These are phyloP conservation scores for Tylopilus plumbeoviolaceoides DNA, from an alignment of 768 basidiomycete genomes.

Conservation along the genomic window DNA sequence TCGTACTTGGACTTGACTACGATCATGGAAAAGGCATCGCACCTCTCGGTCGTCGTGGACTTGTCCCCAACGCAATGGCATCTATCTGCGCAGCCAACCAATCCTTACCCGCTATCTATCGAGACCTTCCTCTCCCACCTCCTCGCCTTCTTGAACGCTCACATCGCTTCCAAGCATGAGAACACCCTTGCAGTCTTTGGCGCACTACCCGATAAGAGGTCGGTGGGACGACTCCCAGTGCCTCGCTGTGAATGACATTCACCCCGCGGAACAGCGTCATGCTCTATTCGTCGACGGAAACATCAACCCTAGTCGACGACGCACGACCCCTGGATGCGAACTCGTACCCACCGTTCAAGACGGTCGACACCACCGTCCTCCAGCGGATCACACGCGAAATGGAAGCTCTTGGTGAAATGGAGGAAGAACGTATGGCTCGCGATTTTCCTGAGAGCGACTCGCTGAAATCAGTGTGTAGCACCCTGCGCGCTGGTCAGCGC, in stretches of 20 bases:
- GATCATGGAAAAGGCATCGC: conserved; percentile 47
- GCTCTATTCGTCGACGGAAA: conserved; percentile 69
- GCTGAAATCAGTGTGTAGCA: conserved; percentile 31
- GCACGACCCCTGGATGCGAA: conserved; percentile 59
- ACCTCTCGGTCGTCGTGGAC: conserved; percentile 83
- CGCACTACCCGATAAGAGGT: conserved; percentile 84
- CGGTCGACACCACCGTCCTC: conserved; percentile 66
- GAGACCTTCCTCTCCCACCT: conserved; percentile 77
- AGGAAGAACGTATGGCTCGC: conserved; percentile 40
- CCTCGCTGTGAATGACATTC: background rate
- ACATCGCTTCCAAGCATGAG: conserved; percentile 86
- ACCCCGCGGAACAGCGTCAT: conserved; percentile 48
- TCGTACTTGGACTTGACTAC: background rate
- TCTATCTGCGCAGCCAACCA: conserved; percentile 50
- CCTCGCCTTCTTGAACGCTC: conserved; percentile 88
- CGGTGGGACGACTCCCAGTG: conserved; percentile 9
- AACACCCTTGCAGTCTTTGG: conserved; percentile 92
- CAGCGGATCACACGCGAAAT: conserved; percentile 60
- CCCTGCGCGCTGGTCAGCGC: conserved; percentile 82
- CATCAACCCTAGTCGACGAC: conserved; percentile 32
- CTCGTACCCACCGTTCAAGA: conserved; percentile 78
- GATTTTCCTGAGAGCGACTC: background rate
- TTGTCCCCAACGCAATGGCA: conserved; percentile 87
- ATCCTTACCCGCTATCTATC: conserved; percentile 56
- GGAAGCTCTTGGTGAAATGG: conserved; percentile 43